Percentiles rank a stretch among this genome's conserved stretches.
Evolutionary conservation across 2,329 filamentous ascomycete species (phyloP).

Genomic region (Aspergillus sp.): DNA sequence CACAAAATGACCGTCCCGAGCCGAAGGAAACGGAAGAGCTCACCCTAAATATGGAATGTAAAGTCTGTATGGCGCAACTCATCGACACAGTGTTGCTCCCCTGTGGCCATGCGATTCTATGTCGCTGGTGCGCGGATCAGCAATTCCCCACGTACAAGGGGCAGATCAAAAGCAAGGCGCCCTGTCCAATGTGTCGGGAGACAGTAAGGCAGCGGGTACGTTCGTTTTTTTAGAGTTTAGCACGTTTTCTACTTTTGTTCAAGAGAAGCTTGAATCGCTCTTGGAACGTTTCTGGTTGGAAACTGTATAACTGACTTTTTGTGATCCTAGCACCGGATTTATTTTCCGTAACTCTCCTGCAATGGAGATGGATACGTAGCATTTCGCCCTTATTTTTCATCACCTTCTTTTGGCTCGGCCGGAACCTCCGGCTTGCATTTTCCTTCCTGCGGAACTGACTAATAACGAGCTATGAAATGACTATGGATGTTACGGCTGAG

Average conservation of each 20-base stretch:
- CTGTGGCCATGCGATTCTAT: constrained; percentile 61
- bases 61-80: constrained; percentile 58
- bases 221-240: neutral
- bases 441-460: neutral
- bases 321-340: constrained; percentile 4
- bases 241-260: neutral
- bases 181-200: constrained; percentile 36
- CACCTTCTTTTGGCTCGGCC: neutral
- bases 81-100: constrained; percentile 58
- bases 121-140: constrained; percentile 59
- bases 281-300: neutral
- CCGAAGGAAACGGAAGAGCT: constrained; percentile 55
- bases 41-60: constrained; percentile 56
- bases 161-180: constrained; percentile 21
- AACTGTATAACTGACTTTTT: neutral
- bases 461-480: neutral
- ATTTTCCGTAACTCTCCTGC: constrained; percentile 9
- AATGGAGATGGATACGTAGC: neutral
- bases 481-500: neutral
- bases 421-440: neutral
- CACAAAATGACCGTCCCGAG: constrained; percentile 51
- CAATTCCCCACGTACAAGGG: constrained; percentile 50
- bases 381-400: neutral
- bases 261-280: neutral
- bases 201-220: constrained; percentile 35